These are phyloP conservation scores for Boeremia exigua DNA, from an alignment of 2,329 filamentous ascomycete species.

Conservation along the genomic window DNA sequence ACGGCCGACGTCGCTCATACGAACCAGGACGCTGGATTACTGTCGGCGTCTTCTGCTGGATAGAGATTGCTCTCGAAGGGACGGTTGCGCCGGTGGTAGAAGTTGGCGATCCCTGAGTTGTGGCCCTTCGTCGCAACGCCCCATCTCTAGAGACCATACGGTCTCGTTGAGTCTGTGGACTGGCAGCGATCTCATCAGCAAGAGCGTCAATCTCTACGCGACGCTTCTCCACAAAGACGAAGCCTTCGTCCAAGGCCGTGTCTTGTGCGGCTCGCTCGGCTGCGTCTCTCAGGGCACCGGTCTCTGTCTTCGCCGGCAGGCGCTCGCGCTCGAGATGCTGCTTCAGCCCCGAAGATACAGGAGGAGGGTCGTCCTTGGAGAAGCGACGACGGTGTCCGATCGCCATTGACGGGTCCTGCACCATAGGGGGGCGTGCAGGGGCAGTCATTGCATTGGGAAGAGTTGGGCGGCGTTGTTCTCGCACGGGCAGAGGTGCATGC, in stretches of 20 bases:
- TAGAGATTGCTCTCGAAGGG: conserved; percentile 76
- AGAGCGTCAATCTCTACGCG: conserved; percentile 97
- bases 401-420: conserved; percentile 45
- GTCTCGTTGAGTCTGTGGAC: conserved; percentile 64
- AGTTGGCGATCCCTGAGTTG: conserved; percentile 74
- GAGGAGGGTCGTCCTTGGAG: conserved; percentile 55
- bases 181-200: conserved; percentile 90
- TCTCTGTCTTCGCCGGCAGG: conserved; percentile 48
- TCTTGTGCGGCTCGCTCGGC: conserved; percentile 79
- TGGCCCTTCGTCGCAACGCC: conserved; percentile 75
- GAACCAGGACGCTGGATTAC: conserved; percentile 76
- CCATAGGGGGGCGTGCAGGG: conserved; percentile 49
- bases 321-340: conserved; percentile 54
- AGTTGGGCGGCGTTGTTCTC: conserved; percentile 52
- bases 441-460: conserved; percentile 54
- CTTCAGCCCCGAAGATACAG: conserved; percentile 56
- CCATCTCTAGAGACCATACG: conserved; percentile 61
- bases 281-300: conserved; percentile 52
- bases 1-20: conserved; percentile 79
- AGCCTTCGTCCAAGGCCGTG: conserved; percentile 88
- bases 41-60: conserved; percentile 68
- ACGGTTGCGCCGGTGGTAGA: conserved; percentile 73
- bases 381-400: conserved; percentile 68
- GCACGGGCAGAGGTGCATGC: conserved; percentile 36
- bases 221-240: conserved; percentile 93